Percentiles rank a stretch among this genome's conserved stretches.
Evolutionary conservation across 2,329 filamentous ascomycete genomes (phyloP).

Genomic region (Neofusicoccum parvum): DNA sequence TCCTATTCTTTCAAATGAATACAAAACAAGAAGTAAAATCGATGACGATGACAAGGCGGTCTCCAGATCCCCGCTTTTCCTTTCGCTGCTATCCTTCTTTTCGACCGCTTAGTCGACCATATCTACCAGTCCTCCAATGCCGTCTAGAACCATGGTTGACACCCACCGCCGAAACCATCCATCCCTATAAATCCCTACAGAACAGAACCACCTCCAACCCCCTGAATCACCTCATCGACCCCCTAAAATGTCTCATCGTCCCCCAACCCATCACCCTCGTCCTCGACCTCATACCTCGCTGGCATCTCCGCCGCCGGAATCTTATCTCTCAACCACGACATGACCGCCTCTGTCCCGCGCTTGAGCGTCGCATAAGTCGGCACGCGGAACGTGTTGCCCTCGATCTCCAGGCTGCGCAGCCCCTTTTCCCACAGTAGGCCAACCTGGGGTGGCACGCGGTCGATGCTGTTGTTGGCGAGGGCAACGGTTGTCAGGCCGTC

Average conservation of each 20-base stretch:
- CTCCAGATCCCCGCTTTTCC: background rate
- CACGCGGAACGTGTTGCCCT: conserved; percentile 84
- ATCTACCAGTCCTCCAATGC: too few relatives aligned
- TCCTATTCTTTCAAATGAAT: background rate
- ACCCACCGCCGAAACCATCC: background rate
- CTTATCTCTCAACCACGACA: conserved; percentile 78
- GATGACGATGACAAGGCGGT: background rate
- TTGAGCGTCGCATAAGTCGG: conserved; percentile 82
- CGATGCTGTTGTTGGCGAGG: conserved; percentile 82
- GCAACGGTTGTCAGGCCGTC: conserved; percentile 76
- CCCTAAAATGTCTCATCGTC: conserved; percentile 13
- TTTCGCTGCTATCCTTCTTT: too few relatives aligned
- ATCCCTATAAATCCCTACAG: background rate
- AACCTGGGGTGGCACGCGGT: conserved; percentile 76
- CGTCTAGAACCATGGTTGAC: too few relatives aligned
- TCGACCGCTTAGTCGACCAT: too few relatives aligned
- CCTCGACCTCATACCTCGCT: background rate
- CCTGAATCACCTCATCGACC: background rate
- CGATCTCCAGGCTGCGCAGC: conserved; percentile 71
- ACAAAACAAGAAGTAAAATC: background rate
- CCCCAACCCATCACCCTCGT: background rate
- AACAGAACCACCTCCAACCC: background rate
- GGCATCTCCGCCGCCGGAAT: conserved; percentile 48
- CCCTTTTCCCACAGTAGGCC: conserved; percentile 69
- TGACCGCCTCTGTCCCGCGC: conserved; percentile 81